Base-by-base conservation (phyloP, 345 rosid genomes). In the Eucalyptus grandis region DNA sequence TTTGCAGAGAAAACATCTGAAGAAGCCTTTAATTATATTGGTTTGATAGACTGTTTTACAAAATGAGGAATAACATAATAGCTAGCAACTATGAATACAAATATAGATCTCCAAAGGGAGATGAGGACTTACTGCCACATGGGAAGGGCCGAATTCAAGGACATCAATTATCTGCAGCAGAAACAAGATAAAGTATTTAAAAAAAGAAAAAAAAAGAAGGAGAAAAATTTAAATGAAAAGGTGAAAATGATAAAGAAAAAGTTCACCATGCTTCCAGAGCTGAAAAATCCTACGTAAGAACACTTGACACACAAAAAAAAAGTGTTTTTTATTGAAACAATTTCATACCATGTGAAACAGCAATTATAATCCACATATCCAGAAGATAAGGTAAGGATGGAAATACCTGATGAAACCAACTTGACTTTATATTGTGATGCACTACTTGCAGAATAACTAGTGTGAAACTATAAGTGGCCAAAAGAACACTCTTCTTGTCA, bases 71-170 rank as follows among this genome's bases (percentile, higher is more conserved):
- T 69, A 34, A 72, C 82, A 72, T 34, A 15, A 56, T 17, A 37
- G 82, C 44, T 72, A 34, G 44, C 13, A 72, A 72, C 5, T 34
- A 14, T 6, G 82, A 65, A 86, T 49, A 83, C 34, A 31, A 49
- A 60, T 87, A 72, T n/a, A 14, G 16, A 83, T 51, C 27, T 34
- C 62, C 7, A 88, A n/a, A 81, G 17, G 86, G 44, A 60, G 72
- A 87, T 4, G 40, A 89, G 49, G 47, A 80, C 91, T 92, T 95
- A 98, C 99, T 94, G 94, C 99, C 82, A 95, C 98, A 93, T 96
- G 98, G 51, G 99, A 93, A 92, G 99, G 99, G 62, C 93, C 90
- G 88, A 97, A 94, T 90, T 96, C 96, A 95, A 97, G 91, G 92
- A 95, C 98, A 94, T 97, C 98, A 90, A 98, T 90, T 56, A 96